A percentile compares a stretch with the other conserved stretches of the same genome.
Conservation (phyloP, 2,329 filamentous ascomycete genomes). For the Pseudogymnoascus pannorum region DNA sequence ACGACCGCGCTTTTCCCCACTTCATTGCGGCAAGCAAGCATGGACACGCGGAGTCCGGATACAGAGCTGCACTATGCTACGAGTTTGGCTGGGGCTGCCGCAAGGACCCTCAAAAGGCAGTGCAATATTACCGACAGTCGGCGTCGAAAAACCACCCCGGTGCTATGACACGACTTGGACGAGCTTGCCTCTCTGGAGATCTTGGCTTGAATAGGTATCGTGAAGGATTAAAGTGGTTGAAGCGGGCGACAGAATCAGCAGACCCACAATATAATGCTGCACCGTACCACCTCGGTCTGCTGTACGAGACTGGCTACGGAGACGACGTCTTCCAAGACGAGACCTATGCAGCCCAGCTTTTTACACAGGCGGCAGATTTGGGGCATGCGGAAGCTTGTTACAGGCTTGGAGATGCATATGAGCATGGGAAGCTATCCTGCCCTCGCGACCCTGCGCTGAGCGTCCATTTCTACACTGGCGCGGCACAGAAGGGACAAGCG, state of each 20-base stretch:
- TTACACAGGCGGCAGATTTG: slow-evolving; percentile 88
- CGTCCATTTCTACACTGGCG: slow-evolving; percentile 94
- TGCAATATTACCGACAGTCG: slow-evolving; percentile 84
- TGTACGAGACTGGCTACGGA: slow-evolving; percentile 91
- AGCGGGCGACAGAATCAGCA: slow-evolving; percentile 81
- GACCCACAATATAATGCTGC: slow-evolving; percentile 88
- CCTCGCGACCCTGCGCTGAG: slow-evolving; percentile 87
- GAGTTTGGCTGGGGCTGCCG: slow-evolving; percentile 97
- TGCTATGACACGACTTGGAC: slow-evolving; percentile 84
- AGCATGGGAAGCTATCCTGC: slow-evolving; percentile 81
- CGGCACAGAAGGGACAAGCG: slow-evolving; percentile 75
- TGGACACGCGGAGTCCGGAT: slow-evolving; percentile 92
- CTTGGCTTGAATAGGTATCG: slow-evolving; percentile 79
- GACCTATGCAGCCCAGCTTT: slow-evolving; percentile 83
- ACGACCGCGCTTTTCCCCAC: slow-evolving; percentile 83
- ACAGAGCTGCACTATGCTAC: slow-evolving; percentile 88
- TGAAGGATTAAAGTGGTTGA: slow-evolving; percentile 94
- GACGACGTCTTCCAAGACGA: slow-evolving; percentile 91
- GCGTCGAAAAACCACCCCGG: slow-evolving; percentile 93
- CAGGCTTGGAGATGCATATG: slow-evolving; percentile 91
- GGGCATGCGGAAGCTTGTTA: slow-evolving; percentile 81
- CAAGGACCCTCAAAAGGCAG: slow-evolving; percentile 82
- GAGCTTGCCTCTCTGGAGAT: slow-evolving; percentile 83
- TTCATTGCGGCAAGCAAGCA: slow-evolving; percentile 94
- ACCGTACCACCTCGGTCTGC: slow-evolving; percentile 78